Evolutionary conservation across 305 asterid genomes (phyloP), one percentile per base, ranked within the genome.

Genomic region (Fraxinus greggii): DNA sequence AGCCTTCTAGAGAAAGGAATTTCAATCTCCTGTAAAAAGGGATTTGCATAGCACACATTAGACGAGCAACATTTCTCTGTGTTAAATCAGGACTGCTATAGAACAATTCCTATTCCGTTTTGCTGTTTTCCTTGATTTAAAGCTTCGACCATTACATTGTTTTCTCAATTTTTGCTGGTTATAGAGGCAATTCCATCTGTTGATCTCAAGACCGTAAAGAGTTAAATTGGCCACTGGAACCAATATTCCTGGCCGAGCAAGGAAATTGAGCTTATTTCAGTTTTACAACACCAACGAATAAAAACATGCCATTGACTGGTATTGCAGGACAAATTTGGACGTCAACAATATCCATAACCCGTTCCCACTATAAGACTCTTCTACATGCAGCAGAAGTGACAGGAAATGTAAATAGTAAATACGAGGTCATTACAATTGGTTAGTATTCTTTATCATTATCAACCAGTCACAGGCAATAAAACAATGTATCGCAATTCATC

Each of bases 1-100:
- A 95, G 72, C 97, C 95, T 85, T 95, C 95, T 56, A 94, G 38
- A 5, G 89, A 84, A 83, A 95, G 79, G 6, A 69, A 87, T 78
- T 88, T 90, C 61, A 93, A 87, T 75, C 82, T 86, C 93, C 97
- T 95, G 91, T 82, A 63, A 28, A 10, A 65, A 76, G 36, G 6
- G 74, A 70, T 54, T 73, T 51, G 51, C 65, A 78, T 10, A 24
- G 15, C 17, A 61, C 72, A 61, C 72, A 61, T 61, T 21, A 61
- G 72, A 61, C 72, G 0, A 24, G 29, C 26, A 61, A 23, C 28
- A 61, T 61, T 61, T 61, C 26, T 19, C n/a, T 4, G 24, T 51
- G 63, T 51, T 4, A 17, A 51, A 51, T 15, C 61, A 17, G 61
- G 19, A 54, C 26, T 5, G 4, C 26, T n/a, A 54, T 54, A n/a